Base-by-base conservation (phyloP, 768 basidiomycete genomes). In the Exidia glandulosa region DNA sequence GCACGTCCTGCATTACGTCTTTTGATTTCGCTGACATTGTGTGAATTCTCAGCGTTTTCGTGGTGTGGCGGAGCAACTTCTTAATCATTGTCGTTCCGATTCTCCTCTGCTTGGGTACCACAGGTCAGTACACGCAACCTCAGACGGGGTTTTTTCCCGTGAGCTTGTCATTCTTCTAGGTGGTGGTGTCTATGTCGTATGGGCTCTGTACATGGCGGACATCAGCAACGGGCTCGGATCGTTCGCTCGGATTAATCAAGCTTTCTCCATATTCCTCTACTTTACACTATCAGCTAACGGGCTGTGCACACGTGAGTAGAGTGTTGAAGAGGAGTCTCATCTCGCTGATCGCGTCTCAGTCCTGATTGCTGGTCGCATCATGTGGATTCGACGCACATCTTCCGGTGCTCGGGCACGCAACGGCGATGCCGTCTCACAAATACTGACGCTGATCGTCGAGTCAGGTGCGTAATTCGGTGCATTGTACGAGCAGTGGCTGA, bases 21-120 rank as follows among this genome's bases (percentile, higher is more conserved):
- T 36, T 7, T 7, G 34, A 7, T 36, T 36, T 36, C 34, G 12
- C 30, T 4, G 57, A 70, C 68, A 68, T 72, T 62, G 72, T 34
- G 72, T 71, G 41, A 19, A 12, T n/a, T n/a, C n/a, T n/a, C n/a
- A n/a, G n/a, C n/a, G n/a, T n/a, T n/a, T n/a, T n/a, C n/a, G n/a
- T n/a, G n/a, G n/a, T n/a, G n/a, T n/a, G n/a, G n/a, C n/a, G n/a
- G n/a, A n/a, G n/a, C n/a, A n/a, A n/a, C n/a, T n/a, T n/a, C n/a
- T n/a, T n/a, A n/a, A n/a, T n/a, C n/a, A n/a, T n/a, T n/a, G n/a
- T n/a, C n/a, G n/a, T n/a, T n/a, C n/a, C n/a, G n/a, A n/a, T n/a
- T n/a, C n/a, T n/a, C n/a, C n/a, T n/a, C n/a, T n/a, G n/a, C n/a
- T n/a, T n/a, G n/a, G n/a, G n/a, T n/a, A n/a, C n/a, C n/a, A n/a